Evolutionary conservation across 73 alveolate species (phyloP).

Genomic region (Paramecium tetraurelia): DNA sequence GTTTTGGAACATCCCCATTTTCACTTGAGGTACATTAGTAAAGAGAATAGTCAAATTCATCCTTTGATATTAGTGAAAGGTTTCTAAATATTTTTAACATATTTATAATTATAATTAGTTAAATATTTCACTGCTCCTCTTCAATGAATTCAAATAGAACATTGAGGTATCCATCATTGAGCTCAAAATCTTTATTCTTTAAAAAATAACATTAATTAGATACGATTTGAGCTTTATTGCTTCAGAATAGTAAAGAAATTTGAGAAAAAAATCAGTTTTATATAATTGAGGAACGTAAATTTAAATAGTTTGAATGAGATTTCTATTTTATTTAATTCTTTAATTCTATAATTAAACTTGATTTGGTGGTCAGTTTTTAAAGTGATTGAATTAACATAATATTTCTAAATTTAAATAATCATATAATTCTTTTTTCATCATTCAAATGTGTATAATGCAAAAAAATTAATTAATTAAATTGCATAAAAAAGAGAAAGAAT

Average conservation of each 20-base stretch:
- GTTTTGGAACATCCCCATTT: neutral
- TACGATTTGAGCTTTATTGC: too few relatives aligned
- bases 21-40: neutral
- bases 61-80: constrained; percentile 9
- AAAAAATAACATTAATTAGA: neutral
- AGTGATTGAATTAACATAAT: neutral
- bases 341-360: too few relatives aligned
- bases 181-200: neutral
- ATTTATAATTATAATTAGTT: neutral
- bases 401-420: neutral
- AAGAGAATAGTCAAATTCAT: constrained; percentile 23
- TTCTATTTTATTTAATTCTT: neutral
- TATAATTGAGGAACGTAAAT: too few relatives aligned
- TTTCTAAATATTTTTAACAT: constrained; percentile 35
- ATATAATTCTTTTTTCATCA: neutral
- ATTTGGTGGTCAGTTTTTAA: neutral
- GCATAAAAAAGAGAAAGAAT: neutral
- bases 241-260: neutral
- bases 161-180: neutral
- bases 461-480: neutral
- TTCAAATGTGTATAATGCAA: neutral
- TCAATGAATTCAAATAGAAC: neutral
- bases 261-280: too few relatives aligned
- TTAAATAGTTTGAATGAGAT: too few relatives aligned
- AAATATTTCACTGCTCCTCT: neutral